These are phyloP conservation scores for Pseudopyrenochaeta lycopersici DNA, from an alignment of 2,329 filamentous ascomycete species.

Conservation along the genomic window DNA sequence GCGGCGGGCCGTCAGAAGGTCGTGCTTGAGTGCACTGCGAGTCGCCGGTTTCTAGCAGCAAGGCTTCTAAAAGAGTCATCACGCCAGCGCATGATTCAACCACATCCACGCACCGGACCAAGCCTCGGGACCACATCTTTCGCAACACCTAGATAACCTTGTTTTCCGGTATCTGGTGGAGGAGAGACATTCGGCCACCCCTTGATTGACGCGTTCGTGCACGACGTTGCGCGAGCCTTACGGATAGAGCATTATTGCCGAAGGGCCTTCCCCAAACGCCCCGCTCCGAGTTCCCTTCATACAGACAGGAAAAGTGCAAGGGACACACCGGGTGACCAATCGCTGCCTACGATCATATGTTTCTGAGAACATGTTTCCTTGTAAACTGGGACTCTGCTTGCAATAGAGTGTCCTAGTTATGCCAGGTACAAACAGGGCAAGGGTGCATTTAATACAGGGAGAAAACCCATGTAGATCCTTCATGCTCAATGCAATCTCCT, in stretches of 20 bases:
- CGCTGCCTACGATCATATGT: slow-evolving; percentile 11
- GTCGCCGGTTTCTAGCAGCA: slow-evolving; percentile 12
- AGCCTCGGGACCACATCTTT: slow-evolving; percentile 1
- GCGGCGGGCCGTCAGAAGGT: slow-evolving; percentile 38
- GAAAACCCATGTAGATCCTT: slow-evolving; percentile 20
- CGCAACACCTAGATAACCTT: slow-evolving; percentile 1
- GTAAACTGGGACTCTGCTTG: slow-evolving; percentile 10
- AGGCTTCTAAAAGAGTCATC: slow-evolving; percentile 12
- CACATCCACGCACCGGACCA: slow-evolving; percentile 1
- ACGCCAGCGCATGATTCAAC: slow-evolving; percentile 6
- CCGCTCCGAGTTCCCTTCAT: background rate
- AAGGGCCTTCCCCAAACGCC: background rate
- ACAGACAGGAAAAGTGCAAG: background rate
- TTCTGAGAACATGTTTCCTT: slow-evolving; percentile 5
- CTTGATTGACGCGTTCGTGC: background rate
- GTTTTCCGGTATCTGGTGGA: background rate
- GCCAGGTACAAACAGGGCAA: slow-evolving; percentile 1
- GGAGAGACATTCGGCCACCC: slow-evolving; percentile 1
- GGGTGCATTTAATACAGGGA: slow-evolving; percentile 23
- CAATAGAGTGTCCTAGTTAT: slow-evolving; percentile 11
- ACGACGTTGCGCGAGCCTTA: slow-evolving; percentile 9
- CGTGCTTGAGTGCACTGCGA: slow-evolving; percentile 24
- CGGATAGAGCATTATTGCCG: slow-evolving; percentile 2
- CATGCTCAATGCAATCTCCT: slow-evolving; percentile 30
- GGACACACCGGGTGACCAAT: slow-evolving; percentile 19